phyloP scores from a whole-genome alignment of 371 early-diverging fungal genomes.

The Chytridiales sp. region DNA sequence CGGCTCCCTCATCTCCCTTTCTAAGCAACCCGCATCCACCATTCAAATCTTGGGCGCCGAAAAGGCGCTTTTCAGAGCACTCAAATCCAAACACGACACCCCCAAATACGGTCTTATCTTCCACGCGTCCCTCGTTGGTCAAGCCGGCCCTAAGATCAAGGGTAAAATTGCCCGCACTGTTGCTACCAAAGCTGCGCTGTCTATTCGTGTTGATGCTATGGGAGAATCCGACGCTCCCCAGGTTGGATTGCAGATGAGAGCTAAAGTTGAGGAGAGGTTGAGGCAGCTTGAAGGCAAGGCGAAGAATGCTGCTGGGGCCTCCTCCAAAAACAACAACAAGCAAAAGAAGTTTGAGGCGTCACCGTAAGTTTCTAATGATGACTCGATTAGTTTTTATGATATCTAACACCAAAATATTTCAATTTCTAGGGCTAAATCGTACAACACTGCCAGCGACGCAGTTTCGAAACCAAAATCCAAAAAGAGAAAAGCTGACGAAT shows the following conservation, averaged over 20 bases:
- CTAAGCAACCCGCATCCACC: constrained; percentile 96
- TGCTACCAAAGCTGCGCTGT: constrained; percentile 91
- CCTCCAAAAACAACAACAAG: constrained; percentile 62
- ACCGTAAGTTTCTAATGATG: constrained; percentile 34
- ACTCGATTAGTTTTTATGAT: constrained; percentile 15
- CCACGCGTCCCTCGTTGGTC: constrained; percentile 92
- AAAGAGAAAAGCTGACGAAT: constrained; percentile 39
- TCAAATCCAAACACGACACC: constrained; percentile 96
- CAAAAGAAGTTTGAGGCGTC: constrained; percentile 42
- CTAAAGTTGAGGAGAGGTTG: constrained; percentile 83
- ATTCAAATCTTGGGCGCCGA: constrained; percentile 99
- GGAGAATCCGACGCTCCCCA: constrained; percentile 74
- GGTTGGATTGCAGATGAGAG: constrained; percentile 80
- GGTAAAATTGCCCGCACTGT: constrained; percentile 96
- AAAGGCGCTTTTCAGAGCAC: constrained; percentile 97
- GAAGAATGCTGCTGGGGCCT: constrained; percentile 72
- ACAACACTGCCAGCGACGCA: constrained; percentile 39
- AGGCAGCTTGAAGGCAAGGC: constrained; percentile 91
- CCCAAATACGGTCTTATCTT: constrained; percentile 99
- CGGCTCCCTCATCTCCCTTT: constrained; percentile 92
- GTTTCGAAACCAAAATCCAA: constrained; percentile 31
- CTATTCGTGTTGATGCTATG: constrained; percentile 93
- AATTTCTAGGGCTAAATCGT: constrained; percentile 25
- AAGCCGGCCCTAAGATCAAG: constrained; percentile 95
- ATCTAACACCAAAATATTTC: constrained; percentile 3